Base-by-base conservation (phyloP, 2,329 filamentous ascomycete genomes). In the Albophoma yamanashiensis region DNA sequence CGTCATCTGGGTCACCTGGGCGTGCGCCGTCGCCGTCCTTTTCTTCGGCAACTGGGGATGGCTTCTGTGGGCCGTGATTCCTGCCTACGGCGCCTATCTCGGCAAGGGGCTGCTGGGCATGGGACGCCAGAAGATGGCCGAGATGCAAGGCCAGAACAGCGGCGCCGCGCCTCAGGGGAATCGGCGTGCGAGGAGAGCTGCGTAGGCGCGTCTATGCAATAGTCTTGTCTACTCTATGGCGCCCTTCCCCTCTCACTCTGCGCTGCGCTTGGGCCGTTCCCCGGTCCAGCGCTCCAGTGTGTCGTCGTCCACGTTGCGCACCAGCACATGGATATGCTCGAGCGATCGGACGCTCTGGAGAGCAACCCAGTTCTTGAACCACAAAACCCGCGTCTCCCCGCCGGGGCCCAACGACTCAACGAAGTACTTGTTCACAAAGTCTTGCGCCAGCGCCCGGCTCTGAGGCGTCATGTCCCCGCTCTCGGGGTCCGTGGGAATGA, bases 361-460 rank as follows among this genome's bases (percentile, higher is more conserved):
- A 34, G 86, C 85, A 62, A 85, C 86, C 92, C 92, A 96, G 67
- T 97, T 97, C 81, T 93, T 95, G 76, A 97, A 97, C 91, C 92
- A 97, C 62, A 92, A 71, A 53, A 88, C 83, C 56, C 75, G 76
- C 7, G 79, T 74, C 60, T 75, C 73, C n/a, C 79, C 80, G 4
- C 73, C 75, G 0, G 73, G 71, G 0, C 79, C 80, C 15, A 89
- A 74, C 38, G 73, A 75, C n/a, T 81, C 77, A 40, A 82, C 76
- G 70, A 97, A 97, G 20, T 81, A 87, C 63, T 76, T 79, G 64
- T 83, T 74, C 39, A 96, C 86, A 70, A 90, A 97, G 12, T 79
- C 78, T 55, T 85, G 80, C 43, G 96, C 87, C 61, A 82, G 73
- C 47, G 74, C 74, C 58, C 86, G 81, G 61, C 88, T 88, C 68